phyloP scores from a whole-genome alignment of 345 rosid species.

The Toxicodendron radicans region DNA sequence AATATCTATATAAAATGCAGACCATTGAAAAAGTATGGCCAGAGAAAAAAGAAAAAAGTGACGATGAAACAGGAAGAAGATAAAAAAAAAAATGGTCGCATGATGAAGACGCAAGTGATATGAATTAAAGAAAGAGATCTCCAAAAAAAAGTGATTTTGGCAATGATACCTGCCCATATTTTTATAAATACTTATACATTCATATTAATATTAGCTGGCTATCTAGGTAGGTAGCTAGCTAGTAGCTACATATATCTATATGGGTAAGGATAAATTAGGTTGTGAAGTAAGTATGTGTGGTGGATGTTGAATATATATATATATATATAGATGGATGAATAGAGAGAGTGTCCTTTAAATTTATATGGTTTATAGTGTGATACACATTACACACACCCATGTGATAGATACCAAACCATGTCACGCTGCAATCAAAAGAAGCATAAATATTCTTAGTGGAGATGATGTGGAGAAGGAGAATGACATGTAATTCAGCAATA shows the following conservation, averaged over 20 bases:
- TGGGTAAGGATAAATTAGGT: no score
- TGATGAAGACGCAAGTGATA: constrained; percentile 11
- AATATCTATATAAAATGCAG: no score
- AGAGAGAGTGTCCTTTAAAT: no score
- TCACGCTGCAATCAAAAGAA: constrained; percentile 3
- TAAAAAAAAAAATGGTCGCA: not conserved
- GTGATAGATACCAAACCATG: constrained; percentile 21
- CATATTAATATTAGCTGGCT: not conserved
- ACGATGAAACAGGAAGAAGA: not conserved
- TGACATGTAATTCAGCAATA: constrained; percentile 13
- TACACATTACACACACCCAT: constrained; percentile 16
- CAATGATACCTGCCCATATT: not conserved
- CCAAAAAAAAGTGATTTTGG: constrained; percentile 4
- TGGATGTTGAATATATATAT: not conserved
- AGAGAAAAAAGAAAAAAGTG: not conserved
- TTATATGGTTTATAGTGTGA: constrained; percentile 4
- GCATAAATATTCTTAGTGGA: constrained; percentile 19
- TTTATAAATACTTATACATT: no score
- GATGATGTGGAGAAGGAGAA: constrained; percentile 22
- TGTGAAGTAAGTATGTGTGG: constrained; percentile 8
- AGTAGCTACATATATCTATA: not conserved
- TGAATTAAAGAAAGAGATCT: not conserved
- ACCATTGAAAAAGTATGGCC: not conserved
- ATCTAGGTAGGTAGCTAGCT: no score
- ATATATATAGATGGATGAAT: no score